Percentiles rank a stretch among this genome's conserved stretches.
Evolutionary conservation across 352 stramenopile genomes (phyloP).

Genomic region (Pythium brassicae): DNA sequence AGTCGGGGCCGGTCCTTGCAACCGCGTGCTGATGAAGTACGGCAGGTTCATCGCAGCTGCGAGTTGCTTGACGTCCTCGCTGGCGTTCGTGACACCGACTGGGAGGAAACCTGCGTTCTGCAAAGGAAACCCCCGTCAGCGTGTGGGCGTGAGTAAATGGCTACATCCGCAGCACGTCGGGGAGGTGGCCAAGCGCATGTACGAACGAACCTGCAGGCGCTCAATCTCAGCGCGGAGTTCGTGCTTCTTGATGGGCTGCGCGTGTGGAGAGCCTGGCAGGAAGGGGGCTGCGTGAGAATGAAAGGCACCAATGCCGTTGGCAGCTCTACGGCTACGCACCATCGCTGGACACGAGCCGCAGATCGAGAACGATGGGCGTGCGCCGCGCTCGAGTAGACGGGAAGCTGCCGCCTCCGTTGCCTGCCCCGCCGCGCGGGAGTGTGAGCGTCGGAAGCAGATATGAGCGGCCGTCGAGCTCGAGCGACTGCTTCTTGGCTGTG

Average conservation of each 20-base stretch:
- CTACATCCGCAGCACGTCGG: background rate
- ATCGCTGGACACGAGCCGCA: conserved; percentile 72
- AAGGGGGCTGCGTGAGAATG: background rate
- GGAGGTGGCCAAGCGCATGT: background rate
- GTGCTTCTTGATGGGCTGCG: conserved; percentile 73
- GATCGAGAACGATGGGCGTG: conserved; percentile 67
- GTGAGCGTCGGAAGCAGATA: conserved; percentile 73
- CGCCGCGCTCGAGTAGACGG: conserved; percentile 28
- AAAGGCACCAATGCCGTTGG: background rate
- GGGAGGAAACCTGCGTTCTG: conserved; percentile 57
- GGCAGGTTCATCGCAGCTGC: conserved; percentile 56
- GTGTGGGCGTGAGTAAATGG: background rate
- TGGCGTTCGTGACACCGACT: conserved; percentile 80
- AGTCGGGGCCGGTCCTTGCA: conserved; percentile 23
- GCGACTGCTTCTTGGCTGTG: conserved; percentile 15
- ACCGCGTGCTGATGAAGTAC: conserved; percentile 73
- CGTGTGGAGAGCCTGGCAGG: conserved; percentile 58
- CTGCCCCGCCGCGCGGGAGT: conserved; percentile 27
- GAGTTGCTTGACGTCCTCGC: conserved; percentile 77
- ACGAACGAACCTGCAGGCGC: conserved; percentile 38
- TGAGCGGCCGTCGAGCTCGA: conserved; percentile 57
- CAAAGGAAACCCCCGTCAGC: too few relatives aligned
- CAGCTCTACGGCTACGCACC: conserved; percentile 16
- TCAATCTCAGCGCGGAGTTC: conserved; percentile 66
- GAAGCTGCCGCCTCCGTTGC: conserved; percentile 22